phyloP scores from a whole-genome alignment of 2,329 filamentous ascomycete genomes.

The Hymenoscyphus repandus region DNA sequence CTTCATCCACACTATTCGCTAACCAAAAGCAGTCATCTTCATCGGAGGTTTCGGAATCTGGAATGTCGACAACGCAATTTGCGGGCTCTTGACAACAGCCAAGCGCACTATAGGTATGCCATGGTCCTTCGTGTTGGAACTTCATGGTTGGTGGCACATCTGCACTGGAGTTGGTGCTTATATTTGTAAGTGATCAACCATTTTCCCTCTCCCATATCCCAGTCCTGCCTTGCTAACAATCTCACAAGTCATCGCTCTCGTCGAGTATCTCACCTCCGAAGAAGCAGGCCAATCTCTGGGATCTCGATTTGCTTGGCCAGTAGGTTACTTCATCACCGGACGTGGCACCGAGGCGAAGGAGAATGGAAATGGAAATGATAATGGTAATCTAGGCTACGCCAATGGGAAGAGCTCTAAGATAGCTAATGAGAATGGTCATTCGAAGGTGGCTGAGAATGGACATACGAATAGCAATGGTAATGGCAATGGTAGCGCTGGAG shows the following conservation, averaged over 20 bases:
- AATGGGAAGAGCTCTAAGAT: background rate
- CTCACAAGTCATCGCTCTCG: conserved; percentile 27
- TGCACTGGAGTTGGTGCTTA: conserved; percentile 50
- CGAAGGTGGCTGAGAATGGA: too few relatives aligned
- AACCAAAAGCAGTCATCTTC: conserved; percentile 28
- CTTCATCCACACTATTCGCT: background rate
- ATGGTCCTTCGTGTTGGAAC: conserved; percentile 49
- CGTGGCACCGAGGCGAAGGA: background rate
- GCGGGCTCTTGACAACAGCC: conserved; percentile 40
- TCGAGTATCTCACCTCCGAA: conserved; percentile 32
- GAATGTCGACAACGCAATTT: conserved; percentile 52
- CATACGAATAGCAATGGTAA: too few relatives aligned
- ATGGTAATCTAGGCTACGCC: too few relatives aligned
- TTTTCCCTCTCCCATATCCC: background rate
- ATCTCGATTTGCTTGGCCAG: conserved; percentile 28
- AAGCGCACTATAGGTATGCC: conserved; percentile 46
- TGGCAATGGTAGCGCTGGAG: too few relatives aligned
- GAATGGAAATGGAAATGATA: background rate
- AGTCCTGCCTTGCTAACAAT: background rate
- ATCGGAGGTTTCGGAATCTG: conserved; percentile 47
- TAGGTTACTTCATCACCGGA: conserved; percentile 19
- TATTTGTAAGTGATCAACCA: conserved; percentile 23
- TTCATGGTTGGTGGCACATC: conserved; percentile 62
- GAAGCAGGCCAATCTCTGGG: conserved; percentile 27
- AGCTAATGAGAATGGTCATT: too few relatives aligned